Base-by-base conservation (phyloP, 2,329 filamentous ascomycete genomes). In the Cercospora sojina region DNA sequence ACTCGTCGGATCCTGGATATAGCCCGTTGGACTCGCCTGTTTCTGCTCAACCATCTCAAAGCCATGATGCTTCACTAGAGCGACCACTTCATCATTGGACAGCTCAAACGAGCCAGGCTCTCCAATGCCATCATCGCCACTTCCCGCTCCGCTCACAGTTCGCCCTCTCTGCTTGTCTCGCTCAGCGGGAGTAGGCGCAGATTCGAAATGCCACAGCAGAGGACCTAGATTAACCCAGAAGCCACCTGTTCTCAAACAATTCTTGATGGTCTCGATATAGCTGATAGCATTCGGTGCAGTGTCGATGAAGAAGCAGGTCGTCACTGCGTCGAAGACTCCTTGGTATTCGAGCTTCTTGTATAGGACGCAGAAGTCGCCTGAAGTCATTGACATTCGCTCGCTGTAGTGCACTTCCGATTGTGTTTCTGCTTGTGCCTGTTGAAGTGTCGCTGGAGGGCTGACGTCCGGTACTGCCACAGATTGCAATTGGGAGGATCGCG, bases 261-360 rank as follows among this genome's bases (percentile, higher is more conserved):
- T 86, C 49, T 81, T 82, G 63, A 98, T 91, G 1, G 93, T 89
- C 76, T 96, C 89, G 35, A 99, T 87, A 76, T 99, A 99, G 2
- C 90, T 87, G 62, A 98, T 90, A 32, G 97, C 78, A 77, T 99
- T 98, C 1, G 94, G 93, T 2, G 95, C 95, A 1, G 95, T 99
- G 77, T 99, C 96, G 65, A 99, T 90, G 81, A 99, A 99, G 81
- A 98, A 99, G 10, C 97, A 91, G 2, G 91, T 92, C 0, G 91
- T 88, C 1, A 98, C 92, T 1, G 90, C 93, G 74, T 97, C 89
- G 77, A 93, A 98, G 0, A 78, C 74, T 0, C 84, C 84, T 8
- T 80, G 78, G 72, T 91, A 86, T 0, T 86, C 84, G 1, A 85
- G 82, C 65, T 89, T 84, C 27, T 84, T 85, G 77, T 99, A 99